Base-by-base conservation (phyloP, 23 red algal species). In the Gracilariopsis chorda region DNA sequence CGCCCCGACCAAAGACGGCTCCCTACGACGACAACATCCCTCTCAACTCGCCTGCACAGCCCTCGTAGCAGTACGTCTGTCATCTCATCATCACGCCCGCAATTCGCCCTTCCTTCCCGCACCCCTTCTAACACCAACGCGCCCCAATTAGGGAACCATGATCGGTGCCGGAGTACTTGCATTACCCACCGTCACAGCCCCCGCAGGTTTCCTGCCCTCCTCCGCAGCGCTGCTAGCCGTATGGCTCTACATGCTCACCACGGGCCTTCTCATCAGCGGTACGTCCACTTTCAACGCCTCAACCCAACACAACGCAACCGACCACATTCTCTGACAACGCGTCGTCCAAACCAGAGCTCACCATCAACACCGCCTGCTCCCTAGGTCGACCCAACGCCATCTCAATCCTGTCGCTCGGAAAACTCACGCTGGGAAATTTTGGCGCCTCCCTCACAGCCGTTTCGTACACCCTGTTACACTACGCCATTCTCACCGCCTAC, bases 141-240 rank as follows among this genome's bases (percentile, higher is more conserved):
- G 87, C 17, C 73, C 24, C 29, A 72, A 36, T 4, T 42, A 89
- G 85, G 95, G 95, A n/a, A 98, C 95, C 7, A 94, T 91, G 57
- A 81, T 92, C 16, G 95, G 95, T 41, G 95, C 95, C 0, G 95
- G 95, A n/a, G 92, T 94, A 67, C 81, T 98, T 35, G 91, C 95
- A 7, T 32, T 98, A n/a, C 95, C 95, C 8, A 44, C 80, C 36
- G 95, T 94, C 48, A 70, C 91, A 1, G 48, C 45, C 21, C 30
- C 65, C 3, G 56, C 64, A 9, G 95, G 95, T 30, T 94, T 72
- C n/a, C 34, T 72, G 48, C 95, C 95, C 27, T 83, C 90, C 4
- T 51, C 92, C 17, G 39, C 68, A 0, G 91, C 80, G 7, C 62
- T 98, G 3, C 19, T 84, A 8, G 81, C 29, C 19, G 81, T 81